Evolutionary conservation across 164 flowering plant genomes (phyloP).

Genomic region (Vitis amurensis): DNA sequence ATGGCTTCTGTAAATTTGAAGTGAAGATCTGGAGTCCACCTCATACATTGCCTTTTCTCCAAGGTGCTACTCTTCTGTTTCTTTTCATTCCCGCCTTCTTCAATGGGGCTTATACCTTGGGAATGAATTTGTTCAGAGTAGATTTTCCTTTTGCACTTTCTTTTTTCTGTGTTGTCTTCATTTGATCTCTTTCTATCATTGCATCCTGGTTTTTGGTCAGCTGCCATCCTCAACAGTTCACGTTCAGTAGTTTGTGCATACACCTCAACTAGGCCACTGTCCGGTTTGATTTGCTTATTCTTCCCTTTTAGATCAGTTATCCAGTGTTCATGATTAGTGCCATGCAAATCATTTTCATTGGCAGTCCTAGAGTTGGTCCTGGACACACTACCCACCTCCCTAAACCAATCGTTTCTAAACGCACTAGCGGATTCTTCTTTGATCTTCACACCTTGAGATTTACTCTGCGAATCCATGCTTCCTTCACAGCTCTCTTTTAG

Average conservation of each 20-base stretch:
- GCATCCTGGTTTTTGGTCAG: not conserved
- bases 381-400: not conserved
- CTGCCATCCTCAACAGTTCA: not conserved
- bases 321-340: not conserved
- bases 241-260: not conserved
- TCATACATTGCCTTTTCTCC: not conserved
- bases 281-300: not conserved
- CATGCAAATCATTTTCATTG: not conserved
- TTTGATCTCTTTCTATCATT: not conserved
- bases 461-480: not conserved
- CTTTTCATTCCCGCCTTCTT: not conserved
- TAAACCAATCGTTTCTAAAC: too few species aligned
- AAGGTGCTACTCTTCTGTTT: not conserved
- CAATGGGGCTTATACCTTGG: not conserved
- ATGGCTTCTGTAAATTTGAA: constrained; percentile 17
- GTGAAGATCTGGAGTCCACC: constrained; percentile 20
- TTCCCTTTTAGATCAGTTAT: not conserved
- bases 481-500: too few species aligned
- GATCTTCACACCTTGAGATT: not conserved
- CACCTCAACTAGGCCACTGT: not conserved
- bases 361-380: not conserved
- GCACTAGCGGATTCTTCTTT: not conserved
- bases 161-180: not conserved
- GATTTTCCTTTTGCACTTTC: not conserved
- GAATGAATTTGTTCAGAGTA: not conserved